These are phyloP conservation scores for Mucor plumbeus DNA, from an alignment of 371 early-diverging fungal genomes.

Conservation along the genomic window DNA sequence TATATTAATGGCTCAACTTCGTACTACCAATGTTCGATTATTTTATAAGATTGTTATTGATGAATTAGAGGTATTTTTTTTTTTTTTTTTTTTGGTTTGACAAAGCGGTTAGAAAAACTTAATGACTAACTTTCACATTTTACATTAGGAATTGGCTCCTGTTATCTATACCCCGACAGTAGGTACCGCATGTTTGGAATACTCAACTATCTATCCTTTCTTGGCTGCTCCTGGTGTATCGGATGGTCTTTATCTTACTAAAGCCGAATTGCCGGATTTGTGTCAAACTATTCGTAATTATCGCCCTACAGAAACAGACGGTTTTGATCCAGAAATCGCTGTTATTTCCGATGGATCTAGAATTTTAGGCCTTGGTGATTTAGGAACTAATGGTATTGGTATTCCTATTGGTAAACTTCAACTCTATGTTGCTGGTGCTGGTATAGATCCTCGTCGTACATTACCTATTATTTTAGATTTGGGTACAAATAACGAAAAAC, in stretches of 20 bases:
- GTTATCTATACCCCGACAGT: conserved; percentile 94
- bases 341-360: conserved; percentile 95
- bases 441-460: conserved; percentile 84
- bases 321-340: conserved; percentile 72
- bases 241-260: conserved; percentile 84
- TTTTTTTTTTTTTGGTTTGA: background rate
- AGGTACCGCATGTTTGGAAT: conserved; percentile 88
- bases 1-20: conserved; percentile 78
- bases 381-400: conserved; percentile 92
- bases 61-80: conserved; percentile 70
- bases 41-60: conserved; percentile 83
- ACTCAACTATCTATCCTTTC: conserved; percentile 87
- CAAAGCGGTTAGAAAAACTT: background rate
- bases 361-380: conserved; percentile 92
- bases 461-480: conserved; percentile 90
- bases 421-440: conserved; percentile 90
- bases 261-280: conserved; percentile 66
- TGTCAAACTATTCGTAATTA: conserved; percentile 75
- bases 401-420: conserved; percentile 94
- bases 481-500: conserved; percentile 85
- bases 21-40: conserved; percentile 76
- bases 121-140: background rate
- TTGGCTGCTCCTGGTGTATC: conserved; percentile 75
- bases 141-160: conserved; percentile 70
- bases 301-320: conserved; percentile 25